Base-by-base conservation (phyloP, 163 green algal genomes). In the Volvox carteri region DNA sequence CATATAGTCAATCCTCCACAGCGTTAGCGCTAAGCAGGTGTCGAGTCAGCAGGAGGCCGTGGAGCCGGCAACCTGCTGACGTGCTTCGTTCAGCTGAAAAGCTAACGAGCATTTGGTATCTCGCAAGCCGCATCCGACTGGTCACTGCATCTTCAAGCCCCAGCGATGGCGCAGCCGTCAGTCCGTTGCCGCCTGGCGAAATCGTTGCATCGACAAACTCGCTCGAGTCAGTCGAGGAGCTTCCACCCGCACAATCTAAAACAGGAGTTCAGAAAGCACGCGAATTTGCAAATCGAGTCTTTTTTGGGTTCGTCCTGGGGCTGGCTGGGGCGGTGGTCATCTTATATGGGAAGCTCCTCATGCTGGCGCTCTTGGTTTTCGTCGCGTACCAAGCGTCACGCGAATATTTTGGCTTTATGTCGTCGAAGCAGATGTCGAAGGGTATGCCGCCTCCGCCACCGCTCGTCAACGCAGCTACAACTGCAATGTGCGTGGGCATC, bases 381-480 rank as follows among this genome's bases (percentile, higher is more conserved):
- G 92, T 97, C 21, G 92, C 93, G 0, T 98, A 96, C 90, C 96
- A 98, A 67, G 93, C 93, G 28, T 95, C 95, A 0, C 92, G 95
- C 77, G 97, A 99, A 85, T 98, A 96, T 86, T 96, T 95, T 74
- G 96, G 96, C 18, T 95, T 99, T 39, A 85, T 99, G 14, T 96
- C 93, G 0, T 96, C 95, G 50, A 94, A 95, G 78, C 50, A 95
- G 94, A 96, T 98, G 19, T 91, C 92, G 6, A 90, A 95, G 54
- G 97, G 96, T 46, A 95, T 96, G 93, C 90, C 92, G 18, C 94
- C 96, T 21, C 96, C 96, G 1, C 89, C 94, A 11, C 93, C 91
- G 0, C 62, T 97, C 35, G 90, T 97, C 70, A 95, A 58, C 81
- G 91, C 86, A 12, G 81, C 95, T 16, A 97, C 94, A 11, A 98